phyloP scores from a whole-genome alignment of 2,329 filamentous ascomycete species.

The Trichophyton benhamiae region DNA sequence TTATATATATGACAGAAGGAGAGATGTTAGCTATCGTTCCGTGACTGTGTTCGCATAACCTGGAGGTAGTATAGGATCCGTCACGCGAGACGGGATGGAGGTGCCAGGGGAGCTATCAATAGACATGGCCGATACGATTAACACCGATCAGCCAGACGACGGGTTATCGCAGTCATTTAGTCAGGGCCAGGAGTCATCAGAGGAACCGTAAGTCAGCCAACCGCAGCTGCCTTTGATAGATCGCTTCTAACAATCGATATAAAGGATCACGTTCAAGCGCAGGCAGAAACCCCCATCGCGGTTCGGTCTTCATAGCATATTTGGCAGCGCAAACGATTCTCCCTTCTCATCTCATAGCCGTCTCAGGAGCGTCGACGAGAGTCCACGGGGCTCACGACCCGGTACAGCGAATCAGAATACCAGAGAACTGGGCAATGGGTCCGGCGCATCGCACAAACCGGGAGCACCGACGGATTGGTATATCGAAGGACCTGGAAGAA shows the following conservation, averaged over 20 bases:
- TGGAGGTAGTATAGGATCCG: neutral
- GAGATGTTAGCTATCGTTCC: neutral
- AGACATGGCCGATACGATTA: conserved; percentile 15
- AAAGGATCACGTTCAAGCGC: conserved; percentile 33
- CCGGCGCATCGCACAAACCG: conserved; percentile 27
- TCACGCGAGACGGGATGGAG: neutral
- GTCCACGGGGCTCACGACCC: conserved; percentile 13
- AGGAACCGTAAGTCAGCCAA: conserved; percentile 24
- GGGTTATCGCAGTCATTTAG: neutral
- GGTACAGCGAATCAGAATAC: conserved; percentile 13
- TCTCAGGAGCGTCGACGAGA: conserved; percentile 11
- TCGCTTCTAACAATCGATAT: neutral
- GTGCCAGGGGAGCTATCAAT: conserved; percentile 13
- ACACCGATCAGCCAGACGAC: conserved; percentile 15
- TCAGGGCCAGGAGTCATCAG: conserved; percentile 18
- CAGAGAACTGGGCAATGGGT: conserved; percentile 18
- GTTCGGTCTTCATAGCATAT: conserved; percentile 31
- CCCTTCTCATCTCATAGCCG: neutral
- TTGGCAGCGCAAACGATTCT: conserved; percentile 19
- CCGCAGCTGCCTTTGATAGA: neutral
- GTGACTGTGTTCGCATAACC: neutral
- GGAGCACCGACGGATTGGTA: conserved; percentile 60
- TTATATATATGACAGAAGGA: neutral
- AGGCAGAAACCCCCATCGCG: conserved; percentile 30
- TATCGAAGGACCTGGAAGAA: conserved; percentile 71